Base-by-base conservation (phyloP, 1,284 basidiomycete genomes). In the Trichosporon inkin region DNA sequence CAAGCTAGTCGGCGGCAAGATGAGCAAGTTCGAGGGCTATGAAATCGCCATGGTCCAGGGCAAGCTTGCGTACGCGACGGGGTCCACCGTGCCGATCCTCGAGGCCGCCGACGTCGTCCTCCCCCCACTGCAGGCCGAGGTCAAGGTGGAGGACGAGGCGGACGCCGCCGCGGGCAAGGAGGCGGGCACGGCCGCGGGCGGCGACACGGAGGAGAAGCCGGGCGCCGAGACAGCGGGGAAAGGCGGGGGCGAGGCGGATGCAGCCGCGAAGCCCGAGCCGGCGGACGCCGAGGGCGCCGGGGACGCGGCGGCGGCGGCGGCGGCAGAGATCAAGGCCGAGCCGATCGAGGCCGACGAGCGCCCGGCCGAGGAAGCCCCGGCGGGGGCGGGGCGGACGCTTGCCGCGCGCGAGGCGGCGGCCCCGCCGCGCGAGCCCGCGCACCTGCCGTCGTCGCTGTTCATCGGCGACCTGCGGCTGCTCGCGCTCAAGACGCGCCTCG, bases 11-110 rank as follows among this genome's bases (percentile, higher is more conserved):
- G 60, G 57, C 8, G 65, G 69, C 62, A 88, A 87, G 74, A 89
- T 97, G 86, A 94, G 92, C 11, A 85, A 88, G 89, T 96, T 97
- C 72, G 96, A 99, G 71, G 95, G 96, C 71, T 98, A 94, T 74
- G 92, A 98, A 75, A 89, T 99, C 40, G 91, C 89, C 17, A 93
- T 88, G 75, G 86, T 98, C 39, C 86, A 87, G 34, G 95, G 93
- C 24, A 85, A 88, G 24, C 86, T 98, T 32, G 83, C 88, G 5
- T 85, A 86, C 49, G 86, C 90, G 53, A 86, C 89, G 10, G 92
- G 87, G 63, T 91, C 92, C n/a, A 80, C 80, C 7, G 76, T 84
- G 7, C 82, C 83, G 0, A 78, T 79, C 1, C 76, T 84, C 35
- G 81, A 81, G 61, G 64, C 47, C 84, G 83, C 20, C 83, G 87